A percentile compares a stretch with the other conserved stretches of the same genome.
Conservation (phyloP, 2,329 filamentous ascomycete genomes). For the Colletotrichum nymphaeae region DNA sequence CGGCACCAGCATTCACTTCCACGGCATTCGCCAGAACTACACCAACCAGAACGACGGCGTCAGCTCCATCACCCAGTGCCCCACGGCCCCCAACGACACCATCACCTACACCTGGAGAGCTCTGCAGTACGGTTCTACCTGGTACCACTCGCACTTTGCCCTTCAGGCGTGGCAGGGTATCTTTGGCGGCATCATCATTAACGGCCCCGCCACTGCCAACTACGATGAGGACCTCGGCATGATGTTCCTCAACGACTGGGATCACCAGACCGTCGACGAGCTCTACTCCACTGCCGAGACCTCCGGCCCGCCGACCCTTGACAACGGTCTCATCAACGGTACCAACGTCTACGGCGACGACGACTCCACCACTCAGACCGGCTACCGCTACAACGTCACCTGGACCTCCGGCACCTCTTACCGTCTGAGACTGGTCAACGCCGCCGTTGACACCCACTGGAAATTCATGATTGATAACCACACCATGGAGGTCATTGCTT, state of each 20-base stretch:
- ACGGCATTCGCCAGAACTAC: constrained; percentile 69
- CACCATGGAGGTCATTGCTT: constrained; percentile 65
- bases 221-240: constrained; percentile 74
- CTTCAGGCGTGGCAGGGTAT: constrained; percentile 64
- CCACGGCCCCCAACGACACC: constrained; percentile 60
- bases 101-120: constrained; percentile 69
- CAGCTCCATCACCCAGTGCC: constrained; percentile 59
- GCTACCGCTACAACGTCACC: constrained; percentile 48
- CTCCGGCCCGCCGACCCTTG: constrained; percentile 48
- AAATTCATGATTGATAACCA: constrained; percentile 68
- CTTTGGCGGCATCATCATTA: constrained; percentile 69
- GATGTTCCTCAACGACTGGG: constrained; percentile 70
- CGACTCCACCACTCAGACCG: constrained; percentile 40
- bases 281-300: constrained; percentile 44
- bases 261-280: constrained; percentile 55
- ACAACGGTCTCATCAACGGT: constrained; percentile 60
- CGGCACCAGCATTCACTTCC: constrained; percentile 72
- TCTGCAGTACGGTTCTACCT: constrained; percentile 65
- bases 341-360: constrained; percentile 51
- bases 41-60: constrained; percentile 69
- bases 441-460: constrained; percentile 55
- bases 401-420: constrained; percentile 57
- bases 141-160: constrained; percentile 72
- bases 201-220: constrained; percentile 67
- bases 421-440: constrained; percentile 61